Conservation (phyloP, 148 eudicot species). For the Camellia granthamiana region DNA sequence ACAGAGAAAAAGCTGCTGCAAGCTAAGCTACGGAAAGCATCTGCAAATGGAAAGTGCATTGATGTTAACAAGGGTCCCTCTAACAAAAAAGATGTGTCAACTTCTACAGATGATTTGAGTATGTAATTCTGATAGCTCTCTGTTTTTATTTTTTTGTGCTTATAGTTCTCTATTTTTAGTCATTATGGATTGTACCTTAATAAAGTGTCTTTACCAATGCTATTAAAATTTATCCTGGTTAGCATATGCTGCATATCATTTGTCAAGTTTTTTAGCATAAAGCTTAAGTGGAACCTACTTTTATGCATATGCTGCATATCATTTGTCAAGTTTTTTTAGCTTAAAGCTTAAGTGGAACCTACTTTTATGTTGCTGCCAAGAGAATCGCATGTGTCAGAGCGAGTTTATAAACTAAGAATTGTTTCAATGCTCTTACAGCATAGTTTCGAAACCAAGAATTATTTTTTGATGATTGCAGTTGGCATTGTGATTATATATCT, state of each 20-base stretch:
- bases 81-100: constrained; percentile 59
- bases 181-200: not conserved
- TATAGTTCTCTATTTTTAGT: not conserved
- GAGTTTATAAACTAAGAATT: not conserved
- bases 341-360: not conserved
- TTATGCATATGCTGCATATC: not conserved
- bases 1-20: constrained; percentile 92
- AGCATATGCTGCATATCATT: not conserved
- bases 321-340: not conserved
- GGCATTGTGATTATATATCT: not conserved
- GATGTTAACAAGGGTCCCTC: constrained; percentile 39
- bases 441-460: not conserved
- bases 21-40: constrained; percentile 68
- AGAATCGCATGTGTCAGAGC: not conserved
- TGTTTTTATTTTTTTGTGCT: not conserved
- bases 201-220: not conserved
- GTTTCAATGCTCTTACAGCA: not conserved
- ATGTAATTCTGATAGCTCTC: constrained; percentile 12
- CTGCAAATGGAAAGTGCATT: constrained; percentile 44
- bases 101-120: constrained; percentile 88
- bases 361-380: not conserved
- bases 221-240: not conserved
- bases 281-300: not conserved
- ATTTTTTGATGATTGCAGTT: not conserved
- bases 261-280: not conserved